phyloP scores from a whole-genome alignment of 768 basidiomycete genomes.

The Pulveroboletus frians region DNA sequence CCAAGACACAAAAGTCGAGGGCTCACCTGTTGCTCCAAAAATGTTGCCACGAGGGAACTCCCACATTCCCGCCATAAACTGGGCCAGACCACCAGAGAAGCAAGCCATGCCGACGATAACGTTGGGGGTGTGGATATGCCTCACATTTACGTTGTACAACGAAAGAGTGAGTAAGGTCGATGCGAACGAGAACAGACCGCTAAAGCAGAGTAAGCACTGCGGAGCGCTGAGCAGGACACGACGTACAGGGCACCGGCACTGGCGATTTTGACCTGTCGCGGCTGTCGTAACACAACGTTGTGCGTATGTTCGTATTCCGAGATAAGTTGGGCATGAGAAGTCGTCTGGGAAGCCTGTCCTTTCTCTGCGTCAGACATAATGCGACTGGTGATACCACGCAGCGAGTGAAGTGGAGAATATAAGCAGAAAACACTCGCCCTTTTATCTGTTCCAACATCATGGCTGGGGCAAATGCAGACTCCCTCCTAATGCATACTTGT shows the following conservation, averaged over 20 bases:
- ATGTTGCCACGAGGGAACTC: conserved; percentile 66
- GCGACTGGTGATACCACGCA: background rate
- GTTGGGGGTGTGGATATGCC: conserved; percentile 54
- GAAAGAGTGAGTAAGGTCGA: conserved; percentile 79
- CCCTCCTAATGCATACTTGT: conserved; percentile 13
- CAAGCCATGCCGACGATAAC: conserved; percentile 83
- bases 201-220: conserved; percentile 21
- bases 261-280: conserved; percentile 37
- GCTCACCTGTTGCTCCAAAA: conserved; percentile 64
- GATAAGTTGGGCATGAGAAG: conserved; percentile 15
- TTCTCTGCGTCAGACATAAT: conserved; percentile 38
- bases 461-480: conserved; percentile 11
- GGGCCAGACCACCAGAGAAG: conserved; percentile 78
- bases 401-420: background rate
- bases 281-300: conserved; percentile 13
- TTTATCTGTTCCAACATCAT: conserved; percentile 15
- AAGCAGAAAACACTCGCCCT: conserved; percentile 4
- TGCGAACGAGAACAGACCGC: conserved; percentile 79
- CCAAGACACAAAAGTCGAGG: too few relatives aligned
- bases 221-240: background rate
- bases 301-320: conserved; percentile 15
- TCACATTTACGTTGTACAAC: conserved; percentile 59
- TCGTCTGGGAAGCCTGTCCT: conserved; percentile 16
- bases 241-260: conserved; percentile 46
- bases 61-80: conserved; percentile 90